Evolutionary conservation across 371 early-diverging fungal genomes (phyloP).

Genomic region (Batrachochytrium dendrobatidis): DNA sequence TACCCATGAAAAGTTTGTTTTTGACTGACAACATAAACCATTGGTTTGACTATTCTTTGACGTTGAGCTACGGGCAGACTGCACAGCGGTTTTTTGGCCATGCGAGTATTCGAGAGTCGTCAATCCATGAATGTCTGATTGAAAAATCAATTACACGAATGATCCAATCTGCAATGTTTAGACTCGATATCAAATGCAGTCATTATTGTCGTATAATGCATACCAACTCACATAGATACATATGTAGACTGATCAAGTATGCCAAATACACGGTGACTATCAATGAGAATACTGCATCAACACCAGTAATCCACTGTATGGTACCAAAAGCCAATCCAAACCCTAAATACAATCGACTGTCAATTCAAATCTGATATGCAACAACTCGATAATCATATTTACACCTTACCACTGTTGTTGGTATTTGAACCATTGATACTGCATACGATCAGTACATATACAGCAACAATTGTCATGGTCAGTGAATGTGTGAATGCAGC

Average conservation of each 20-base stretch:
- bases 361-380: no score
- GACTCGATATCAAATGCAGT: not conserved
- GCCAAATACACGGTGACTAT: not conserved
- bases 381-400: not conserved
- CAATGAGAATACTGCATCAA: not conserved
- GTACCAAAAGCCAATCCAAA: not conserved
- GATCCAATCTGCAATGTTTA: not conserved
- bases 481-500: not conserved
- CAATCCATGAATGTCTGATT: not conserved
- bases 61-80: no score
- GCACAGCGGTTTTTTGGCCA: no score
- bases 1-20: no score
- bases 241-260: not conserved
- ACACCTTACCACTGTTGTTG: not conserved
- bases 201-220: not conserved
- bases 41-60: no score
- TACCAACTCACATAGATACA: not conserved
- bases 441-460: not conserved
- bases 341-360: not conserved
- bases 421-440: not conserved
- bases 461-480: not conserved
- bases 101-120: constrained; percentile 8
- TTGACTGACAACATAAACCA: no score
- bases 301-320: no score
- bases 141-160: not conserved